A percentile compares a stretch with the other conserved stretches of the same genome.
phyloP scores from a whole-genome alignment of 257 asterid species.

The Ballota nigra region DNA sequence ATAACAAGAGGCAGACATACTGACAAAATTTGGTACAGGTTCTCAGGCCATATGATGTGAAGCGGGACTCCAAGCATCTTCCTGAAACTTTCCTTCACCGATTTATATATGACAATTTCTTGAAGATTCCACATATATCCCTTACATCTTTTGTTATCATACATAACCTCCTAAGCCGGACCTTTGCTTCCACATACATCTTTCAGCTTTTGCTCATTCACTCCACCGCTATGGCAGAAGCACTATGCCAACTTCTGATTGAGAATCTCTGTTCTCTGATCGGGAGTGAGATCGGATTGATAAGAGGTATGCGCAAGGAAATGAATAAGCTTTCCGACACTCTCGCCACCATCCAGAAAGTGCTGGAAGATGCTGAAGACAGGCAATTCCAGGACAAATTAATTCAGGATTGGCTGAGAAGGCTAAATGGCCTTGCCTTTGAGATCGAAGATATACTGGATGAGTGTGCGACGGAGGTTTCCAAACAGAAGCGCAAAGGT shows the following conservation, averaged over 20 bases:
- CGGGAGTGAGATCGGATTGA: constrained; percentile 23
- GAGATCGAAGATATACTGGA: constrained; percentile 32
- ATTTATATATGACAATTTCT: no score
- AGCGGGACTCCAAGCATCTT: no score
- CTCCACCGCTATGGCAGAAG: constrained; percentile 26
- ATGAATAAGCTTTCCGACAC: constrained; percentile 27
- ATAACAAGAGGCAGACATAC: no score
- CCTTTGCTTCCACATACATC: no score
- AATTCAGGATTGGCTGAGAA: constrained; percentile 23
- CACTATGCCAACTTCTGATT: neutral
- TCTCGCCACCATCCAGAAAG: constrained; percentile 25
- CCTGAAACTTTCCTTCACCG: no score
- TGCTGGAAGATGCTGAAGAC: constrained; percentile 22
- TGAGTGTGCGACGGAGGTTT: constrained; percentile 22
- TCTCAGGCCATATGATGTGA: no score
- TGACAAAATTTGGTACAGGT: no score
- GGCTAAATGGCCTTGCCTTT: constrained; percentile 17
- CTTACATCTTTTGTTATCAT: no score
- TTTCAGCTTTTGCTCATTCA: no score
- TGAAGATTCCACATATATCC: no score
- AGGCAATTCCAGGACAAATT: constrained; percentile 1
- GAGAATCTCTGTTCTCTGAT: constrained; percentile 20
- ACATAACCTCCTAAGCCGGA: no score
- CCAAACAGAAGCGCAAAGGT: neutral
- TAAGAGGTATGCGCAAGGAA: constrained; percentile 25